Conservation (phyloP, 768 basidiomycete genomes). For the Kwoniella dejecticola region DNA sequence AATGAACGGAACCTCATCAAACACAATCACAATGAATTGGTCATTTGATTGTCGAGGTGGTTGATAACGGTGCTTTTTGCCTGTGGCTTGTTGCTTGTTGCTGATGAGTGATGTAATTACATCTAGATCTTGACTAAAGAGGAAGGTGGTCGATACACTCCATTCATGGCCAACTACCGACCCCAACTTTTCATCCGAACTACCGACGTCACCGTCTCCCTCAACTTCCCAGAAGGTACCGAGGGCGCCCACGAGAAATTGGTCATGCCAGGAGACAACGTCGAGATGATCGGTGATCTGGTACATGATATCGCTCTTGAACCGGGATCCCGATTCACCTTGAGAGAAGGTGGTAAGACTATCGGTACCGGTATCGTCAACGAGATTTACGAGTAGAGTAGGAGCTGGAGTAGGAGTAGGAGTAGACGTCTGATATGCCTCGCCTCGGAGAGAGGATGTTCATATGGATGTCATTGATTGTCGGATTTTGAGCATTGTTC, state of each 20-base stretch:
- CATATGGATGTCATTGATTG: background rate
- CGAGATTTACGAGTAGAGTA: conserved; percentile 66
- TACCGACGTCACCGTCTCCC: conserved; percentile 80
- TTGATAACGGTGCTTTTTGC: too few relatives aligned
- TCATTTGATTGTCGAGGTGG: too few relatives aligned
- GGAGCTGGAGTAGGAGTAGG: too few relatives aligned
- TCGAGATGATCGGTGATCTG: conserved; percentile 84
- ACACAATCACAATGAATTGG: too few relatives aligned
- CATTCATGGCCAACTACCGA: conserved; percentile 88
- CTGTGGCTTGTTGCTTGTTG: too few relatives aligned
- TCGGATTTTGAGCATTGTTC: background rate
- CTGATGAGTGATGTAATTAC: too few relatives aligned
- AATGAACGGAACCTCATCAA: too few relatives aligned
- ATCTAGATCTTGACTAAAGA: conserved; percentile 80
- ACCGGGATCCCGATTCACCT: conserved; percentile 85
- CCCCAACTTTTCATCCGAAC: conserved; percentile 96
- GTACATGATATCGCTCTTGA: conserved; percentile 86
- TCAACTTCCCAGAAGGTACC: conserved; percentile 85
- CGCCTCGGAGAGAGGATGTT: background rate
- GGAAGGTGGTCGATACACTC: conserved; percentile 64
- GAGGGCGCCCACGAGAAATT: conserved; percentile 81
- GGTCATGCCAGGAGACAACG: conserved; percentile 98
- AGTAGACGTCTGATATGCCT: background rate
- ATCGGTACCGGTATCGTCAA: conserved; percentile 94
- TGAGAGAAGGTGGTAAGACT: conserved; percentile 92